phyloP scores from a whole-genome alignment of 441 rosid species.

The Euphorbia schlechtendalii region DNA sequence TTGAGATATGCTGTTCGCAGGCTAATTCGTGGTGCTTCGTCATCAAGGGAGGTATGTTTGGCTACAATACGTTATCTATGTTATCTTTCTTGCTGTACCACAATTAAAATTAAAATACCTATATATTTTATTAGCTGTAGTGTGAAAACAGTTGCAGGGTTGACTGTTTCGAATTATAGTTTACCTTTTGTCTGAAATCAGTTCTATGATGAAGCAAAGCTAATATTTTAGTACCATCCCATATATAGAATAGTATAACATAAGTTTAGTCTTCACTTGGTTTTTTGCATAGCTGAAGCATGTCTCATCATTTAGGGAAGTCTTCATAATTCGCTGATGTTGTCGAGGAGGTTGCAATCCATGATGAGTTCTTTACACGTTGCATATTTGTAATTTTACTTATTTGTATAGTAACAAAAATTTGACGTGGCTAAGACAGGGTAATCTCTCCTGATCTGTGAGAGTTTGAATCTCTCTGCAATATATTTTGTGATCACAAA shows the following conservation, averaged over 20 bases:
- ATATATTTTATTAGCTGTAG: background rate
- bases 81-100: background rate
- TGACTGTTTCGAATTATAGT: background rate
- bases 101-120: too few species aligned
- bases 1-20: constrained; percentile 79
- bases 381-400: too few species aligned
- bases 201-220: background rate
- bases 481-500: background rate
- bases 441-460: too few species aligned
- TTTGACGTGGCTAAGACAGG: too few species aligned
- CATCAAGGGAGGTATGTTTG: constrained; percentile 77
- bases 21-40: constrained; percentile 88
- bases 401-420: too few species aligned
- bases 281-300: background rate
- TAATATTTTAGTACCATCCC: background rate
- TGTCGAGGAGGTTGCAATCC: background rate
- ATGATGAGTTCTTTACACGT: background rate
- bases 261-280: background rate
- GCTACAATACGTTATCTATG: background rate
- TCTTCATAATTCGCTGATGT: background rate
- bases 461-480: background rate
- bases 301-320: background rate
- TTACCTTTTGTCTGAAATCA: background rate
- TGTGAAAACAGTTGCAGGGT: too few species aligned
- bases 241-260: background rate